phyloP scores from a whole-genome alignment of 202 grass and related monocot species.

The Cymbopogon flexuosus region DNA sequence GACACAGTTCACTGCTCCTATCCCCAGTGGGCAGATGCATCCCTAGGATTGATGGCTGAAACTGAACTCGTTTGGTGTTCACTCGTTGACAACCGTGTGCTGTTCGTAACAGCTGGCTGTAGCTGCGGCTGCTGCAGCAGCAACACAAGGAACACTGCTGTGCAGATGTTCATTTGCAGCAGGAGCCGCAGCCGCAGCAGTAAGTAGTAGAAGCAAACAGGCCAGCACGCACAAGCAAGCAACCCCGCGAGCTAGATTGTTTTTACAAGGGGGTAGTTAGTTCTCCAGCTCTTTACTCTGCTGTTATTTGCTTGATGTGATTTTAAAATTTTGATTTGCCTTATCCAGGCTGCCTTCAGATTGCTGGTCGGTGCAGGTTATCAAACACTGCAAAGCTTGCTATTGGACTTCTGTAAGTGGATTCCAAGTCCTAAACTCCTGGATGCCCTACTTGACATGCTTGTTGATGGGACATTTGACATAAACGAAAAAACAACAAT shows the following conservation, averaged over 20 bases:
- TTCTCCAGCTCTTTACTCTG: not conserved
- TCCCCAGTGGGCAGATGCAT: not conserved
- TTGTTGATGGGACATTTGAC: conserved; percentile 85
- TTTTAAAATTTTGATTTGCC: conserved; percentile 30
- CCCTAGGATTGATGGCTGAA: not conserved
- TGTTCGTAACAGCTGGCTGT: not conserved
- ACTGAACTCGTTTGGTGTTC: not conserved
- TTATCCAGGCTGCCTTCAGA: conserved; percentile 77
- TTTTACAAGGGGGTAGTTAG: not conserved
- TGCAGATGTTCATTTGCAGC: not conserved
- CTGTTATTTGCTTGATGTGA: conserved; percentile 22
- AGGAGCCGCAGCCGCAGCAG: not conserved
- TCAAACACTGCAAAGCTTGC: conserved; percentile 88
- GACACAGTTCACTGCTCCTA: not conserved
- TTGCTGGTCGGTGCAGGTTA: conserved; percentile 82
- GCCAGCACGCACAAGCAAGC: not conserved
- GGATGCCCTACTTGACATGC: conserved; percentile 85
- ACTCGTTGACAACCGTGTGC: not conserved
- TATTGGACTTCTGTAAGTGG: conserved; percentile 97
- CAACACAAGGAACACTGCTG: not conserved
- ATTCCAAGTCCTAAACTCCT: conserved; percentile 66
- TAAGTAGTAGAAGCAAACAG: not conserved
- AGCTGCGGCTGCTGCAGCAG: not conserved
- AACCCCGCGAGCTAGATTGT: not conserved
- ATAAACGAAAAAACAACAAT: conserved; percentile 80